Evolutionary conservation across 805 yeast species (phyloP).

Genomic region (Saccharomycopsis javanensis): DNA sequence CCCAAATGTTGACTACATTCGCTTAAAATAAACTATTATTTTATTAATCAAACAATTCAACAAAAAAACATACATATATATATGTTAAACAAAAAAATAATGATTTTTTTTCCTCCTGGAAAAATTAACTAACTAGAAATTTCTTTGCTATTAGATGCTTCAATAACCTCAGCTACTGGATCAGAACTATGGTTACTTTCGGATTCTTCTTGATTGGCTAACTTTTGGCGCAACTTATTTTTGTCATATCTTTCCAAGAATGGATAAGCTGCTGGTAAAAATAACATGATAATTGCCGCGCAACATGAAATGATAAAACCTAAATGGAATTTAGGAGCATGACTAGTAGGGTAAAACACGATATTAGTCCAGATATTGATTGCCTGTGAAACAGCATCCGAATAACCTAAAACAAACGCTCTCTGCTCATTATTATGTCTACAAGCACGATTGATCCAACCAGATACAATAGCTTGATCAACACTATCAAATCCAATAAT

Average conservation of each 20-base stretch:
- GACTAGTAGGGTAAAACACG: neutral
- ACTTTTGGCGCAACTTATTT: neutral
- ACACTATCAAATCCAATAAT: conserved; percentile 38
- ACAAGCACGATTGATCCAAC: conserved; percentile 45
- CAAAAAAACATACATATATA: no score
- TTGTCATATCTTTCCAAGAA: neutral
- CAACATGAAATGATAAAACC: neutral
- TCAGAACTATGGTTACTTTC: neutral
- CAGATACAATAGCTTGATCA: conserved; percentile 46
- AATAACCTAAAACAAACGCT: conserved; percentile 31
- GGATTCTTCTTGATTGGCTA: neutral
- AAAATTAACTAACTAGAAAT: neutral
- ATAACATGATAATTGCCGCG: neutral
- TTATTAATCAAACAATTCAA: no score
- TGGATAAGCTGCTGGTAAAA: neutral
- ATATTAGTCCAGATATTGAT: conserved; percentile 30
- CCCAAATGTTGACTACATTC: no score
- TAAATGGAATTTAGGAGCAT: neutral
- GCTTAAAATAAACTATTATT: no score
- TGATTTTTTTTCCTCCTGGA: no score
- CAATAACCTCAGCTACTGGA: neutral
- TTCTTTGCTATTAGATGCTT: neutral
- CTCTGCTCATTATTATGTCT: conserved; percentile 28
- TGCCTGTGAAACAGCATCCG: conserved; percentile 35
- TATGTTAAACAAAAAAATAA: neutral